Evolutionary conservation across 139 green algal species (phyloP).

Genomic region (Tetradesmus obliquus): DNA sequence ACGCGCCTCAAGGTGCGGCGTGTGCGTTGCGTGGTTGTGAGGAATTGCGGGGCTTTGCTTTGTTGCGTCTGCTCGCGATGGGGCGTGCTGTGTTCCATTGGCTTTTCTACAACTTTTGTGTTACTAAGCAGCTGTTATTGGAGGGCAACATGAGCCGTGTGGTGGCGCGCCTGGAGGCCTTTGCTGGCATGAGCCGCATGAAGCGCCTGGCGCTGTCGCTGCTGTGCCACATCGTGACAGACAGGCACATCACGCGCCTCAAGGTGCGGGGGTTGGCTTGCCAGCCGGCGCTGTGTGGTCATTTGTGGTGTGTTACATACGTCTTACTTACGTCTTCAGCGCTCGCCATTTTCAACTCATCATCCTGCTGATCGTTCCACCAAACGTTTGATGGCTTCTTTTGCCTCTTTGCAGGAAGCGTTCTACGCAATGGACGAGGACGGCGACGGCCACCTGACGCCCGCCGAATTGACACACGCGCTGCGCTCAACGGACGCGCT

Average conservation of each 20-base stretch:
- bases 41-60: neutral
- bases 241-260: conserved; percentile 71
- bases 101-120: too few species aligned
- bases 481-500: conserved; percentile 19
- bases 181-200: conserved; percentile 71
- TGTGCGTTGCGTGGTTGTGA: neutral
- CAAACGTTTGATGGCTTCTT: neutral
- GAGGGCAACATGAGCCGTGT: conserved; percentile 56
- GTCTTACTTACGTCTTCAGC: too few species aligned
- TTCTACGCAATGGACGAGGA: conserved; percentile 24
- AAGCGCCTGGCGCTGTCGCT: conserved; percentile 73
- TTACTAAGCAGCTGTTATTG: too few species aligned
- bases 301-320: neutral
- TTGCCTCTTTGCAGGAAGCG: conserved; percentile 22
- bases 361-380: too few species aligned
- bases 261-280: conserved; percentile 48
- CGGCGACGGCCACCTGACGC: conserved; percentile 33
- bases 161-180: conserved; percentile 70
- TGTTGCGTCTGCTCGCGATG: neutral
- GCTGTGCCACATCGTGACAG: conserved; percentile 68
- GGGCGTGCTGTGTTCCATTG: neutral
- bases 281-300: neutral
- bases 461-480: neutral
- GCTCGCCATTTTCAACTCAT: too few species aligned
- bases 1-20: conserved; percentile 62